phyloP scores from a whole-genome alignment of 2,329 filamentous ascomycete genomes.

The Curvularia spicifera region DNA sequence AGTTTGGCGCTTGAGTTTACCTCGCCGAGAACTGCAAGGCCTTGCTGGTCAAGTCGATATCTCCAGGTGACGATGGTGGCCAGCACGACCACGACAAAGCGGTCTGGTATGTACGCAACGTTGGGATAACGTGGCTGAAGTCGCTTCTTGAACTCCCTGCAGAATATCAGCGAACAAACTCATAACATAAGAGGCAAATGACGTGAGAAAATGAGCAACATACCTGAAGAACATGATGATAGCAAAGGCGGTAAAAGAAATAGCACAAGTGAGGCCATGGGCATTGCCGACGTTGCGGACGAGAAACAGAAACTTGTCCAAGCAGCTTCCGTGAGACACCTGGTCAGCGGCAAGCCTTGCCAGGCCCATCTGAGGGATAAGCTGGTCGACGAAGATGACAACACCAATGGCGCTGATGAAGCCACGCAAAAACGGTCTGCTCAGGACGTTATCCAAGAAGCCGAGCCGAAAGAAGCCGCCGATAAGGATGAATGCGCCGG shows the following conservation, averaged over 20 bases:
- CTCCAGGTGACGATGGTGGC: slow-evolving; percentile 80
- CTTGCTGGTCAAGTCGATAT: slow-evolving; percentile 78
- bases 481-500: slow-evolving; percentile 85
- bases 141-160: slow-evolving; percentile 78
- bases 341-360: slow-evolving; percentile 68
- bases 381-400: slow-evolving; percentile 93
- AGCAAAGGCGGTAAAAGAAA: slow-evolving; percentile 79
- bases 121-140: slow-evolving; percentile 79
- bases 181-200: not conserved
- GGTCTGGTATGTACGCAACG: slow-evolving; percentile 89
- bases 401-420: slow-evolving; percentile 98
- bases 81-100: slow-evolving; percentile 85
- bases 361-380: slow-evolving; percentile 88
- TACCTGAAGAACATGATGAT: slow-evolving; percentile 92
- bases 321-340: slow-evolving; percentile 82
- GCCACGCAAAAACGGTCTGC: slow-evolving; percentile 86
- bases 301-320: slow-evolving; percentile 85
- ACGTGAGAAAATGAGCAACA: slow-evolving; percentile 28
- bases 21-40: slow-evolving; percentile 82
- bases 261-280: slow-evolving; percentile 76
- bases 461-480: slow-evolving; percentile 85
- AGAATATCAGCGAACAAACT: slow-evolving; percentile 16
- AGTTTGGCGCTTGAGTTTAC: slow-evolving; percentile 74
- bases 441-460: slow-evolving; percentile 93
- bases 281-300: slow-evolving; percentile 68